Percentiles rank a stretch among this genome's conserved stretches.
Conservation (phyloP, 257 asterid genomes). For the Lycium barbarum region DNA sequence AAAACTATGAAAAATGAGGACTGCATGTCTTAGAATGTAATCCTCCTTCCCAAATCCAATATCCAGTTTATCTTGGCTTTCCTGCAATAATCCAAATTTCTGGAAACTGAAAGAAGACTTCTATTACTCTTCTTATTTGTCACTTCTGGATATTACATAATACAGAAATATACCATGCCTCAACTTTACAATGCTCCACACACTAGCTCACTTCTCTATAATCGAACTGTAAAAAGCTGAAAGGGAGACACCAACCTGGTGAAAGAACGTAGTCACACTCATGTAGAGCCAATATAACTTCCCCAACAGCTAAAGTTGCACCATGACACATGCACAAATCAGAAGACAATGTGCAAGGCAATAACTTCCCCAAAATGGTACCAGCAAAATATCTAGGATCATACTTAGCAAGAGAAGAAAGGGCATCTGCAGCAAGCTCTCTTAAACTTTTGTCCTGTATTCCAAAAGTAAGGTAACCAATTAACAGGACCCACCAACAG, state of each 20-base stretch:
- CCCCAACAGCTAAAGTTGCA: constrained; percentile 91
- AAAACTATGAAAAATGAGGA: neutral
- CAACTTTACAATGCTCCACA: neutral
- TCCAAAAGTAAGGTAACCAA: constrained; percentile 35
- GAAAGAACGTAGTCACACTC: constrained; percentile 62
- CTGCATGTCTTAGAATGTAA: neutral
- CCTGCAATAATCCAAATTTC: neutral
- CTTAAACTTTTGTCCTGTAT: constrained; percentile 91
- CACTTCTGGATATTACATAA: constrained; percentile 1
- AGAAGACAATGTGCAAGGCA: constrained; percentile 86
- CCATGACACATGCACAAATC: constrained; percentile 98
- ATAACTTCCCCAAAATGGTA: constrained; percentile 64
- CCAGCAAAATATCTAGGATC: constrained; percentile 78
- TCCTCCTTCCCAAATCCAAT: neutral
- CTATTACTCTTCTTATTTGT: neutral
- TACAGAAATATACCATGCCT: too few species aligned
- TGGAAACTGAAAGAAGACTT: constrained; percentile 9
- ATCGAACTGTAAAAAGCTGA: constrained; percentile 25
- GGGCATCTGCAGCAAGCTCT: constrained; percentile 90
- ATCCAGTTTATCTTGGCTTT: constrained; percentile 12
- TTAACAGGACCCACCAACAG: constrained; percentile 33
- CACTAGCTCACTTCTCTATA: neutral
- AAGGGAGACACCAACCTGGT: constrained; percentile 56
- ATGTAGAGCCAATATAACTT: constrained; percentile 81
- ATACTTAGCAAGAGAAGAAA: constrained; percentile 77